Evolutionary conservation across 2,329 filamentous ascomycete species (phyloP), one percentile per base, ranked within the genome.

Genomic region (Colletotrichum tofieldiae): DNA sequence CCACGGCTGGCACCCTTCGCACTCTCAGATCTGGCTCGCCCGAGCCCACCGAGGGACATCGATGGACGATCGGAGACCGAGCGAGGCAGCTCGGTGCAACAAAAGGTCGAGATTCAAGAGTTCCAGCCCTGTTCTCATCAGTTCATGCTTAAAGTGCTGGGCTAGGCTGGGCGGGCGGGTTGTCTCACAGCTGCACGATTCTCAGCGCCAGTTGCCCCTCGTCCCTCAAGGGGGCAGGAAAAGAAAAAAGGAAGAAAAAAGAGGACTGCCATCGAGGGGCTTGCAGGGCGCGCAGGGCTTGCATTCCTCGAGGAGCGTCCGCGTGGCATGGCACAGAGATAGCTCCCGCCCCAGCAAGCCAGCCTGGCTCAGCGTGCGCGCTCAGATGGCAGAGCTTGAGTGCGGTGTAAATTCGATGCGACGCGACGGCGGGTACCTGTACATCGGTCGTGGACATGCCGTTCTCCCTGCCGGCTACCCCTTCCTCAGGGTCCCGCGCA

Each of bases 311-410:
- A 64, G 51, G 41, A 71, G 65, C 59, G 47, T 60, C 60, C 65
- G 70, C 70, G 70, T 72, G 70, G 70, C 70, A 70, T 69, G 69
- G 65, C 52, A 63, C 23, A 60, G 58, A 54, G 65, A 72, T 70
- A 72, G 59, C 66, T 72, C 65, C 66, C 59, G 47, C 70, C 52
- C 65, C 70, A 70, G 65, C 49, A 16, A 52, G 64, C 68, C 55
- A 60, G 55, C 41, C 41, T 37, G 54, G 37, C 41, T 12, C 35
- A 41, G 41, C 39, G 23, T 55, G 58, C 39, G n/a, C 39, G 35
- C 12, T n/a, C 12, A 5, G 35, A 39, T 23, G 41, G 18, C 41
- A 39, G 47, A 63, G n/a, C 12, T 35, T 14, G 59, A 26, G 32
- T 51, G 59, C 59, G 59, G 59, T 51, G 45, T 51, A 20, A 56